Percentiles rank a stretch among this genome's conserved stretches.
Conservation (phyloP, 2,329 filamentous ascomycete genomes). For the Emydomyces testavorans region DNA sequence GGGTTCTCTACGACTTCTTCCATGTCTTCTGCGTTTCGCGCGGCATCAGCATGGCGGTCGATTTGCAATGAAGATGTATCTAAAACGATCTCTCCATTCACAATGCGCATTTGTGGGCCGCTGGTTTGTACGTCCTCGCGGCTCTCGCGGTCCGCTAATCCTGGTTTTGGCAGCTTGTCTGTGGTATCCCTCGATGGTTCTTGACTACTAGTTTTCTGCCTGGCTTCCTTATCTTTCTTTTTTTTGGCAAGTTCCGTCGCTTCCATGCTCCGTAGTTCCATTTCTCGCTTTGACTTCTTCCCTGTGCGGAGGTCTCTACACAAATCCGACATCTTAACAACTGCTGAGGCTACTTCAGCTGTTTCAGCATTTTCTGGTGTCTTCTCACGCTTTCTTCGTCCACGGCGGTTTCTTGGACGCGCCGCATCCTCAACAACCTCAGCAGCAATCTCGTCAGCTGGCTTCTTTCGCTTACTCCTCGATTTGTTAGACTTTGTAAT, state of each 20-base stretch:
- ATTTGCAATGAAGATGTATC: slow-evolving; percentile 43
- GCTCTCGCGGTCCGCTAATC: background rate
- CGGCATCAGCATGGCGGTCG: slow-evolving; percentile 45
- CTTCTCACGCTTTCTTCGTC: slow-evolving; percentile 29
- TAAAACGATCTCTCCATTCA: slow-evolving; percentile 48
- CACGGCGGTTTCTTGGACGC: slow-evolving; percentile 21
- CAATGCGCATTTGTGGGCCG: slow-evolving; percentile 42
- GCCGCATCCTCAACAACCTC: slow-evolving; percentile 19
- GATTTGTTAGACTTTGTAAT: background rate
- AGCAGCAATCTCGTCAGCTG: slow-evolving; percentile 20
- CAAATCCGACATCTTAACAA: slow-evolving; percentile 48
- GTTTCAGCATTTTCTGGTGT: slow-evolving; percentile 40
- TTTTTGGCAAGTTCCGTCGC: slow-evolving; percentile 42
- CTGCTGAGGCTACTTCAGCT: slow-evolving; percentile 43
- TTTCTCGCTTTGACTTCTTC: slow-evolving; percentile 46
- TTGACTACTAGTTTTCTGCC: slow-evolving; percentile 11
- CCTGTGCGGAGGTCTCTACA: slow-evolving; percentile 44
- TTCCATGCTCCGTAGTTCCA: slow-evolving; percentile 46
- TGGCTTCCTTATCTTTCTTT: slow-evolving; percentile 30
- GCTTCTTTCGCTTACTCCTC: slow-evolving; percentile 21
- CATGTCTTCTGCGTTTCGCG: slow-evolving; percentile 36
- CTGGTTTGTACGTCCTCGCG: slow-evolving; percentile 19
- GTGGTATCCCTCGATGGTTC: background rate
- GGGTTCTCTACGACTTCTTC: slow-evolving; percentile 37
- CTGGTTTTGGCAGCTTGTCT: background rate